Conservation (phyloP, 169 alveolate species). For the Perkinsus marinus region DNA sequence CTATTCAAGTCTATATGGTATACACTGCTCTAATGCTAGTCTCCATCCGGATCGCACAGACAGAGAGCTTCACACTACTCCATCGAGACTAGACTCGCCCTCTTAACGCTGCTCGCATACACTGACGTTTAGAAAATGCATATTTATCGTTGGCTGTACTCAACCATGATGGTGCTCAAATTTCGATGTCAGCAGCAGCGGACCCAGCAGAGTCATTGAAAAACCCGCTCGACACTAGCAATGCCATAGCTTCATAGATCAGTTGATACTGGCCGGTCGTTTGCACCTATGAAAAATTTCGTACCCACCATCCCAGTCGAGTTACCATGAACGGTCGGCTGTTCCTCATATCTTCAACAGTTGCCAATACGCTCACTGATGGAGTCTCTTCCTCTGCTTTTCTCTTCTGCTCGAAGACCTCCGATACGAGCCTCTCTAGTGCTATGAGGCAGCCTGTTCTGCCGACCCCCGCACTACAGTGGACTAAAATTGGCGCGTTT, state of each 20-base stretch:
- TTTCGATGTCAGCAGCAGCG: background rate
- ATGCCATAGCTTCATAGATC: background rate
- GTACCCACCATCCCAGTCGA: background rate
- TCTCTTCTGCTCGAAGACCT: background rate
- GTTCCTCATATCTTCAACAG: background rate
- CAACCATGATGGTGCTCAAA: no score
- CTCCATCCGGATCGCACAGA: no score
- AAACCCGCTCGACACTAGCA: background rate
- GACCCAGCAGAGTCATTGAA: background rate
- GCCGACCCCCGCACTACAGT: slow-evolving; percentile 74
- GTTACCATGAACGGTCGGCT: background rate
- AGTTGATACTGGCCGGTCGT: background rate
- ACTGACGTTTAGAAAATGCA: no score
- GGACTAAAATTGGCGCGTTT: slow-evolving; percentile 44
- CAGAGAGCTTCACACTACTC: no score
- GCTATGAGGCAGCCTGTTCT: slow-evolving; percentile 70
- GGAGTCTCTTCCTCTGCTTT: background rate
- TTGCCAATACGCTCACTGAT: background rate
- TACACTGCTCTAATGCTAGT: no score
- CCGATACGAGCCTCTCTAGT: slow-evolving; percentile 1
- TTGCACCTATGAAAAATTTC: background rate
- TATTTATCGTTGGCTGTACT: no score
- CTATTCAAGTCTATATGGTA: no score
- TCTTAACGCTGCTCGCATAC: no score
- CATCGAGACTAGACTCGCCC: no score